Conservation (phyloP, 2,329 filamentous ascomycete species). For the Sarocladium brachiariae region DNA sequence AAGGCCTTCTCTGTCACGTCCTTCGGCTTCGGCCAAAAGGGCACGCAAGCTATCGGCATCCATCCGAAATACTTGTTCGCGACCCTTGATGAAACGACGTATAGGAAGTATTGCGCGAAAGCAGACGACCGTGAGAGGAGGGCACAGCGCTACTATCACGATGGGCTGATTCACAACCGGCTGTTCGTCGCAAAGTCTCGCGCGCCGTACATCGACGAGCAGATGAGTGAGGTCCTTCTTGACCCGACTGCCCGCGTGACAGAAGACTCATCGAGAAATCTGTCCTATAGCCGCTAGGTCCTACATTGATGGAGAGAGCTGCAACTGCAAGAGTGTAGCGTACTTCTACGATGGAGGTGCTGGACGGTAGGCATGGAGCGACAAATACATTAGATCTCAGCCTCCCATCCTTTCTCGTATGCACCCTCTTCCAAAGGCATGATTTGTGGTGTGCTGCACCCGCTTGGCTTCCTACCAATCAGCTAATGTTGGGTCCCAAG, state of each 20-base stretch:
- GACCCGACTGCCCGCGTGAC: conserved; percentile 86
- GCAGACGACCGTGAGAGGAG: conserved; percentile 97
- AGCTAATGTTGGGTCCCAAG: too few species aligned
- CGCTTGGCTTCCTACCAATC: too few species aligned
- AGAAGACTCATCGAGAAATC: conserved; percentile 41
- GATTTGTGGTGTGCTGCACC: too few species aligned
- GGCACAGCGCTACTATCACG: conserved; percentile 98
- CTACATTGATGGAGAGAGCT: too few species aligned
- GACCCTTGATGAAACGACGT: conserved; percentile 78
- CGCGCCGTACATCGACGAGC: conserved; percentile 81
- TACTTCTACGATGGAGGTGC: too few species aligned
- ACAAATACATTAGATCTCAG: too few species aligned
- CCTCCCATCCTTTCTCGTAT: too few species aligned
- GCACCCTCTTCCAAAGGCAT: too few species aligned
- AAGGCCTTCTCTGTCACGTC: conserved; percentile 99
- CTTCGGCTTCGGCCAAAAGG: conserved; percentile 99
- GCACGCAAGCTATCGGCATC: conserved; percentile 92
- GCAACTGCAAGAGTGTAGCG: too few species aligned
- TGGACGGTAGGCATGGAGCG: too few species aligned
- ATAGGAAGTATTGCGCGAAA: conserved; percentile 75
- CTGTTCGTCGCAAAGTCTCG: conserved; percentile 94
- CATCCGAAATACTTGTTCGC: conserved; percentile 95
- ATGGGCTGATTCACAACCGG: conserved; percentile 94
- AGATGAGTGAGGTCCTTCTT: conserved; percentile 81
- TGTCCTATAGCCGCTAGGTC: too few species aligned